Percentiles rank a stretch among this genome's conserved stretches.
Conservation (phyloP, 2,329 filamentous ascomycete species). For the Dothistroma pini region DNA sequence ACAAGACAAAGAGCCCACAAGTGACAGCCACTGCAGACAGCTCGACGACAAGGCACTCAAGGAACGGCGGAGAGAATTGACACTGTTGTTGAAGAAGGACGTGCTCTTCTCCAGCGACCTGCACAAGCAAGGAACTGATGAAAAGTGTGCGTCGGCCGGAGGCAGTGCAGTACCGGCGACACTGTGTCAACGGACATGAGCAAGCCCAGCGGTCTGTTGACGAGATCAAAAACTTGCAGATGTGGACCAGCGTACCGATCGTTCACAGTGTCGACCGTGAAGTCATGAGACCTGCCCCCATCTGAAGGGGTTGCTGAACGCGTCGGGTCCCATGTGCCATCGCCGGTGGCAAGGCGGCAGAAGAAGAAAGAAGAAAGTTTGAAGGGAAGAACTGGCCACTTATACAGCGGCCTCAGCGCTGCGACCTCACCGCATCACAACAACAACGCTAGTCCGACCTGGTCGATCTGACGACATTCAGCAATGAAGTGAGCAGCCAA, state of each 20-base stretch:
- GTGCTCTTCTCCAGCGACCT: conserved; percentile 5
- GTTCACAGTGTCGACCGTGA: background rate
- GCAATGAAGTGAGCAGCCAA: background rate
- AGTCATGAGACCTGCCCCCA: background rate
- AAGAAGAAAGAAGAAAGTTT: background rate
- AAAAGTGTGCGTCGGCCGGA: conserved; percentile 5
- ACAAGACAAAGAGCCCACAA: background rate
- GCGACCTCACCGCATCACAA: background rate
- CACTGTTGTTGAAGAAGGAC: background rate
- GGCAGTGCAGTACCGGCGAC: conserved; percentile 6
- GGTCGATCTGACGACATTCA: background rate
- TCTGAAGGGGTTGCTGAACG: too few species aligned
- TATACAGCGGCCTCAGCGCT: background rate
- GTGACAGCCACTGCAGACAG: background rate
- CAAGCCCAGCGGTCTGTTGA: conserved; percentile 6
- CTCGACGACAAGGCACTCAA: background rate
- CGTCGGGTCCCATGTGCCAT: too few species aligned
- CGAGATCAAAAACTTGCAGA: conserved; percentile 5
- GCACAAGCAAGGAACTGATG: conserved; percentile 5
- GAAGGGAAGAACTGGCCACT: background rate
- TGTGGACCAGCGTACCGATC: background rate
- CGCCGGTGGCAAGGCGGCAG: background rate
- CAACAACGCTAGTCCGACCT: background rate
- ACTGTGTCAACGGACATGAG: conserved; percentile 7
- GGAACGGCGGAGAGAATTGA: background rate